phyloP scores from a whole-genome alignment of 306 rosid species.

The Cajanus cajan region DNA sequence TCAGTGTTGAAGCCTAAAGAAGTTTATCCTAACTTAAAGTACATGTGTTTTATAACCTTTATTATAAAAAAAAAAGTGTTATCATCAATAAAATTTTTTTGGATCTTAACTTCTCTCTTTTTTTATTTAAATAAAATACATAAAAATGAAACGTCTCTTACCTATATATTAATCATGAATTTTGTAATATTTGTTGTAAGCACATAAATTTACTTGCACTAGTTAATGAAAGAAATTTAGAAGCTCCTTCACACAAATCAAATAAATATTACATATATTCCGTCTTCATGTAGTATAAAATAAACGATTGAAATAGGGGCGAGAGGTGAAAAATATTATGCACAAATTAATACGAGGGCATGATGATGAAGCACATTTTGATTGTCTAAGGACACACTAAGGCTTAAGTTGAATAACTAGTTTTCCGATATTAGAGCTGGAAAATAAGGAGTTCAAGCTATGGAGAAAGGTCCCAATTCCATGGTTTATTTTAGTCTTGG shows the following conservation, averaged over 20 bases:
- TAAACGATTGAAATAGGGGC: neutral
- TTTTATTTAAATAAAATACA: no score
- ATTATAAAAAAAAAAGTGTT: no score
- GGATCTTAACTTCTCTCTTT: no score
- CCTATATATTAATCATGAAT: no score
- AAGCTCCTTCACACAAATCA: neutral
- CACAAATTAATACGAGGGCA: neutral
- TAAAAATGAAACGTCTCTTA: no score
- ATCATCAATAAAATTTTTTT: no score
- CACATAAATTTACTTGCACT: neutral
- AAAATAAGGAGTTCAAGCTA: constrained; percentile 42
- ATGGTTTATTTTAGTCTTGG: constrained; percentile 31
- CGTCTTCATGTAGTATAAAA: neutral
- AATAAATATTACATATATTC: neutral
- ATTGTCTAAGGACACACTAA: neutral
- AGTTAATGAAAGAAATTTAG: neutral
- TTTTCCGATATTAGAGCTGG: constrained; percentile 42
- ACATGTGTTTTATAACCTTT: no score
- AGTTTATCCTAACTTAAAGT: no score
- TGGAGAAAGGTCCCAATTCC: constrained; percentile 41
- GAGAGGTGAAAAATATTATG: neutral
- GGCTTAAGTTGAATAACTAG: constrained; percentile 38
- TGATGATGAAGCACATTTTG: neutral
- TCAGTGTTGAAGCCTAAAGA: no score
- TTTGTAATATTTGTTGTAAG: neutral